These are phyloP conservation scores for Rusavskia elegans DNA, from an alignment of 495 filamentous ascomycete genomes.

Conservation along the genomic window DNA sequence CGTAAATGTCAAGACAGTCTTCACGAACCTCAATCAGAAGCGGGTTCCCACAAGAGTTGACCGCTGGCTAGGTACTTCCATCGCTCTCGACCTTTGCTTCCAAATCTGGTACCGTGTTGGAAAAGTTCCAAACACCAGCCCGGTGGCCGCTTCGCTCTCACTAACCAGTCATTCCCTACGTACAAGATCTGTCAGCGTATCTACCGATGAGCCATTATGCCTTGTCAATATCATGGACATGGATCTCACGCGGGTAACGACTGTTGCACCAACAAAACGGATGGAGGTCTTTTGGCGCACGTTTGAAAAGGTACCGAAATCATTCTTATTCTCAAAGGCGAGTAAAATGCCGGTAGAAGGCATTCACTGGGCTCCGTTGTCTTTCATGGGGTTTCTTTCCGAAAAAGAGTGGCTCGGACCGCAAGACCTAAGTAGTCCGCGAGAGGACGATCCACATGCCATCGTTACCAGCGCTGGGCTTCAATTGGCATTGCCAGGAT, in stretches of 20 bases:
- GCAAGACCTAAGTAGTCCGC: background rate
- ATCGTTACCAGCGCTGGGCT: background rate
- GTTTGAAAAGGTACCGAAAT: background rate
- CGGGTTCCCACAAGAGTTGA: background rate
- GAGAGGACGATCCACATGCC: background rate
- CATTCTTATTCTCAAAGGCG: background rate
- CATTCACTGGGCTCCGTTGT: background rate
- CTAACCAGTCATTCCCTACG: background rate
- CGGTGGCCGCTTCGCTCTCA: background rate
- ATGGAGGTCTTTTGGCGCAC: slow-evolving; percentile 2
- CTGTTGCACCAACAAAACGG: background rate
- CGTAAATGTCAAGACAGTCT: background rate
- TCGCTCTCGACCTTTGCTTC: background rate
- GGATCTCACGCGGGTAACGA: background rate
- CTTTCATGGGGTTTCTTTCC: background rate
- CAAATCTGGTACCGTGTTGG: background rate
- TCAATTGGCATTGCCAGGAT: background rate
- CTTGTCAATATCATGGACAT: background rate
- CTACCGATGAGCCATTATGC: background rate
- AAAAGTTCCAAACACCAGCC: background rate
- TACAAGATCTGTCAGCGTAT: background rate
- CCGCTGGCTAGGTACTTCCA: background rate
- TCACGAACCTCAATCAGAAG: background rate
- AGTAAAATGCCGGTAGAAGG: background rate
- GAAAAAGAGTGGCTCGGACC: background rate